Conservation (phyloP, 352 stramenopile genomes). For the Thraustotheca clavata region DNA sequence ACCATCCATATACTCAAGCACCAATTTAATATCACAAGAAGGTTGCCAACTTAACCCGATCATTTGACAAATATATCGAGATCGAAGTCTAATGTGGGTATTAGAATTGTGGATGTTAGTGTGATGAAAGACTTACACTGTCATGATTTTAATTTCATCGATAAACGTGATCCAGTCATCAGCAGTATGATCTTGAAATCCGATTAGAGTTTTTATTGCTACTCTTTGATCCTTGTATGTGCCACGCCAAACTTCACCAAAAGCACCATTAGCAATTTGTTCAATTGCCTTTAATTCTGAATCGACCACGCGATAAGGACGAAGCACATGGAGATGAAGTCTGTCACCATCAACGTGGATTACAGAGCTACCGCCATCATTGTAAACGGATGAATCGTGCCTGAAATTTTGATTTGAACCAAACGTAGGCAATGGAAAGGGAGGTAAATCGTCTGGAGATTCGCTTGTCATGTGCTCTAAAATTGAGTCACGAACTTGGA, state of each 20-base stretch:
- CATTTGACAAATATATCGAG: constrained; percentile 56
- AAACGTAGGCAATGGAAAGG: neutral
- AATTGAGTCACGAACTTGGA: constrained; percentile 50
- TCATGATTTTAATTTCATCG: constrained; percentile 53
- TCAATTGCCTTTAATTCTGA: neutral
- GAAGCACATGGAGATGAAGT: constrained; percentile 1
- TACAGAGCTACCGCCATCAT: neutral
- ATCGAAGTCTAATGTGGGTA: constrained; percentile 28
- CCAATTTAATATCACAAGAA: constrained; percentile 44
- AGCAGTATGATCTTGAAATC: constrained; percentile 29
- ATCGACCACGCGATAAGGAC: constrained; percentile 7
- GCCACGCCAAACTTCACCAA: constrained; percentile 53
- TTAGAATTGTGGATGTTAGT: neutral
- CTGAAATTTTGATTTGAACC: too few species aligned
- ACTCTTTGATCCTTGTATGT: constrained; percentile 34
- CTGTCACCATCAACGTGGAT: neutral
- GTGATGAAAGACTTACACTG: neutral
- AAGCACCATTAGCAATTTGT: constrained; percentile 37
- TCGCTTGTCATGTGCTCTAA: neutral
- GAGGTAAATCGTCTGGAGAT: neutral
- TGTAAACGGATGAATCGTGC: neutral
- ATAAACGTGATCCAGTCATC: constrained; percentile 44
- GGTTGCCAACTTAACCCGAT: constrained; percentile 63
- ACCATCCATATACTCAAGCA: constrained; percentile 62
- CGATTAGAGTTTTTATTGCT: constrained; percentile 39